Evolutionary conservation across 2,329 filamentous ascomycete species (phyloP), one percentile per base, ranked within the genome.

Genomic region (Ceratocystis harringtonii): DNA sequence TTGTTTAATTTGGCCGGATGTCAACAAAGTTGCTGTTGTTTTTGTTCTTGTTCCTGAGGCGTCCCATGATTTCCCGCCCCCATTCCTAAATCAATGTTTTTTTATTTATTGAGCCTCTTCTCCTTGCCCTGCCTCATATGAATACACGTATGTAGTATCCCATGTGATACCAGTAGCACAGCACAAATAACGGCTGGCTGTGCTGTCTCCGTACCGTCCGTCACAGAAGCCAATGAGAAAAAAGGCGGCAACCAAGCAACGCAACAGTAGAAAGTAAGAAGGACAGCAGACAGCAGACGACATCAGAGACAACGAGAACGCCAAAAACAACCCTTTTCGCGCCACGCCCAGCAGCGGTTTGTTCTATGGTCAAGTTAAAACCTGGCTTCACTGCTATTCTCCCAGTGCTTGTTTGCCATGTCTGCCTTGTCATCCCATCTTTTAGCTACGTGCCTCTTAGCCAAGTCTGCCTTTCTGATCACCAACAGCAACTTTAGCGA

Each of bases 401-500:
- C 7, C n/a, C 1, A 8, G 8, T 30, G 55, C 17, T n/a, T 44
- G 58, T 61, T 61, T 61, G 12, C 32, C 8, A 22, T 61, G 58
- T 44, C 58, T 61, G 58, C 41, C 58, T 43, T 43, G 41, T 41
- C 58, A 12, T 43, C 58, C 58, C n/a, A 44, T 61, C 32, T 43
- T 43, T 61, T 19, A 8, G 19, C 30, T 30, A 1, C 58, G 7
- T 19, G 7, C 58, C 15, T 22, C 7, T 43, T 8, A 10, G 43
- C 22, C 32, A 41, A 61, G 58, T 28, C 41, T 41, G 58, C 58
- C 58, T 22, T 61, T 44, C 22, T 32, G 19, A 17, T n/a, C 22
- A 41, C n/a, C 12, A 17, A 61, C 32, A 10, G 32, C 32, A 7
- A 61, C 58, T 8, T 22, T 50, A 19, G 45, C n/a, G 45, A 50